Evolutionary conservation across 192 early-diverging fungal species (phyloP).

Genomic region (Jimgerdemannia flammicorona): DNA sequence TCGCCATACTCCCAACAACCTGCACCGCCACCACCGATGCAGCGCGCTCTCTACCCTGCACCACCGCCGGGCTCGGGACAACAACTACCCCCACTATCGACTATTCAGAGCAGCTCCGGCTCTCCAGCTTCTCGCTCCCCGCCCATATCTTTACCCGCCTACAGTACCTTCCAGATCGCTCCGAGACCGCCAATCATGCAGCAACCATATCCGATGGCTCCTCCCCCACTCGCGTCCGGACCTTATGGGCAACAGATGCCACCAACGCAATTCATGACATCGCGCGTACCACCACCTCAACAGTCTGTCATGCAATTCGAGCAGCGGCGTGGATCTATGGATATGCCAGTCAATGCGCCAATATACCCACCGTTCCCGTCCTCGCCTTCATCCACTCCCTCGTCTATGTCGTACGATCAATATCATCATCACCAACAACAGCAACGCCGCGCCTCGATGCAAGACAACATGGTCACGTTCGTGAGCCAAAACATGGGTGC

Average conservation of each 20-base stretch:
- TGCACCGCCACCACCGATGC: background rate
- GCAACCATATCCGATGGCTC: background rate
- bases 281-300: background rate
- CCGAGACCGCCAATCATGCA: background rate
- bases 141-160: too few relatives aligned
- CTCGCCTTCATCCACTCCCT: background rate
- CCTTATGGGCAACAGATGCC: background rate
- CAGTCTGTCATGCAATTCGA: background rate
- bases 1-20: background rate
- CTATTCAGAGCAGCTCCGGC: background rate
- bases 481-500: background rate
- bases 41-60: background rate
- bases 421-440: background rate
- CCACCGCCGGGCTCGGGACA: background rate
- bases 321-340: background rate
- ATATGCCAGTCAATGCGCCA: background rate
- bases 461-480: background rate
- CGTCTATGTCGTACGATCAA: background rate
- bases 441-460: background rate
- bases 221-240: too few relatives aligned
- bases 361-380: background rate
- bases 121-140: background rate
- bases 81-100: background rate
- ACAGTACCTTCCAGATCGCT: background rate
- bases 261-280: background rate